Evolutionary conservation across 1,284 basidiomycete species (phyloP).

Genomic region (Abortiporus biennis): DNA sequence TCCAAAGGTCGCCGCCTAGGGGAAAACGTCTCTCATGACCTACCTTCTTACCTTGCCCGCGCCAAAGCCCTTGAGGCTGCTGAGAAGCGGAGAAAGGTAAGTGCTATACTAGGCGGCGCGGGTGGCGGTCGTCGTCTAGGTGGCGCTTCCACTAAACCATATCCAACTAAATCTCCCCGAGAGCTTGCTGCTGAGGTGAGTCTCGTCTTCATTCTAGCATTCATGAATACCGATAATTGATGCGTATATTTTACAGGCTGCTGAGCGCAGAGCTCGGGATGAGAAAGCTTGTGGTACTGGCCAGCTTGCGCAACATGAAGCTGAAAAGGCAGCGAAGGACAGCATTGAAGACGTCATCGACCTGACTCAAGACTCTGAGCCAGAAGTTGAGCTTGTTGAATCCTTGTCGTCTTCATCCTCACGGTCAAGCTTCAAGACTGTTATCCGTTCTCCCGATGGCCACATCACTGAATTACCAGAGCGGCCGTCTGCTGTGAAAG

Average conservation of each 20-base stretch:
- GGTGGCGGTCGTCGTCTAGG: conserved; percentile 54
- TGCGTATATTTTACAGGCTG: conserved; percentile 51
- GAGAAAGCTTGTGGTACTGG: conserved; percentile 69
- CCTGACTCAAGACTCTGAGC: conserved; percentile 32
- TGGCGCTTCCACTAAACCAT: conserved; percentile 29
- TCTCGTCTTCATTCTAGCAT: conserved; percentile 10
- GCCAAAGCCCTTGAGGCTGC: conserved; percentile 69
- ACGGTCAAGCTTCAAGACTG: no score
- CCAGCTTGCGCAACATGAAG: conserved; percentile 53
- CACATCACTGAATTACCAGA: no score
- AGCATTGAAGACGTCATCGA: conserved; percentile 63
- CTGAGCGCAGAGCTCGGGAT: conserved; percentile 68
- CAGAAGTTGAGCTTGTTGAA: conserved; percentile 22
- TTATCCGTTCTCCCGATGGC: no score
- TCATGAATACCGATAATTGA: conserved; percentile 1
- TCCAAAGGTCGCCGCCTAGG: conserved; percentile 65
- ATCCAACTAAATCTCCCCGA: conserved; percentile 50
- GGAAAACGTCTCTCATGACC: conserved; percentile 50
- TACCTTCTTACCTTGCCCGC: conserved; percentile 59
- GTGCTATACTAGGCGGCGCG: conserved; percentile 30
- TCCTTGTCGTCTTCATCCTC: no score
- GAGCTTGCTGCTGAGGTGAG: conserved; percentile 75
- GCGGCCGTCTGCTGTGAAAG: neutral
- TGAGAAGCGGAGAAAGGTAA: conserved; percentile 54
- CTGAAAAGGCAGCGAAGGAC: conserved; percentile 60